phyloP scores from a whole-genome alignment of 2,329 filamentous ascomycete genomes.

The Chaetothyriales sp. region DNA sequence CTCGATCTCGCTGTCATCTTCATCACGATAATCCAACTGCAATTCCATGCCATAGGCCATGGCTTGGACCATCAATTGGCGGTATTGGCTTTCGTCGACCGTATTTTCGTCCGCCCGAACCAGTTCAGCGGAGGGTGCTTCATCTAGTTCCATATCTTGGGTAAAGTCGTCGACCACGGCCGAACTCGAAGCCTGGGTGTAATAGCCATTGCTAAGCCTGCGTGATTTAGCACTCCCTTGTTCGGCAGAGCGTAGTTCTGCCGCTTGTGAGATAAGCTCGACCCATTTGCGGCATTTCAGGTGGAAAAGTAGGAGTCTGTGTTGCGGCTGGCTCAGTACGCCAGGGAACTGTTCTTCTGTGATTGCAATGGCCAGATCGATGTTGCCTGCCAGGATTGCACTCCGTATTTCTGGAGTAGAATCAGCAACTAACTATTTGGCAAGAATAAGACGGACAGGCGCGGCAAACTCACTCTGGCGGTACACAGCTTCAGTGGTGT shows the following conservation, averaged over 20 bases:
- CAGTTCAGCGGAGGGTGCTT: slow-evolving; percentile 17
- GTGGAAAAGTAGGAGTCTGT: slow-evolving; percentile 55
- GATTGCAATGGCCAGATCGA: slow-evolving; percentile 74
- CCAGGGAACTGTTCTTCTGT: slow-evolving; percentile 64
- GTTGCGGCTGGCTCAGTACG: slow-evolving; percentile 58
- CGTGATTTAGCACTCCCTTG: slow-evolving; percentile 23
- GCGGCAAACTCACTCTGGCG: slow-evolving; percentile 56
- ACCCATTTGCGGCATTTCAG: slow-evolving; percentile 84
- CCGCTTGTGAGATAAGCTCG: slow-evolving; percentile 71
- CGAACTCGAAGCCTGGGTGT: slow-evolving; percentile 21
- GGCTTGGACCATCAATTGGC: slow-evolving; percentile 50
- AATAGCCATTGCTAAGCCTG: slow-evolving; percentile 25
- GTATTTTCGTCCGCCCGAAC: slow-evolving; percentile 21
- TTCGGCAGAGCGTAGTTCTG: slow-evolving; percentile 43
- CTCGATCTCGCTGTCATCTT: slow-evolving; percentile 53
- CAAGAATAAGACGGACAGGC: background rate
- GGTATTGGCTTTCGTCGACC: slow-evolving; percentile 20
- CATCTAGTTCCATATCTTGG: slow-evolving; percentile 44
- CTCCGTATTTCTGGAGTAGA: slow-evolving; percentile 55
- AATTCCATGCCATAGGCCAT: slow-evolving; percentile 68
- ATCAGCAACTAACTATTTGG: slow-evolving; percentile 3
- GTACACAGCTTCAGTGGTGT: slow-evolving; percentile 75
- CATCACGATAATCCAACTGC: slow-evolving; percentile 58
- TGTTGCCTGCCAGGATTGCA: slow-evolving; percentile 79
- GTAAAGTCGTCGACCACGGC: slow-evolving; percentile 26